Percentiles rank a stretch among this genome's conserved stretches.
phyloP scores from a whole-genome alignment of 192 early-diverging fungal species.

The Coemansia sp. region DNA sequence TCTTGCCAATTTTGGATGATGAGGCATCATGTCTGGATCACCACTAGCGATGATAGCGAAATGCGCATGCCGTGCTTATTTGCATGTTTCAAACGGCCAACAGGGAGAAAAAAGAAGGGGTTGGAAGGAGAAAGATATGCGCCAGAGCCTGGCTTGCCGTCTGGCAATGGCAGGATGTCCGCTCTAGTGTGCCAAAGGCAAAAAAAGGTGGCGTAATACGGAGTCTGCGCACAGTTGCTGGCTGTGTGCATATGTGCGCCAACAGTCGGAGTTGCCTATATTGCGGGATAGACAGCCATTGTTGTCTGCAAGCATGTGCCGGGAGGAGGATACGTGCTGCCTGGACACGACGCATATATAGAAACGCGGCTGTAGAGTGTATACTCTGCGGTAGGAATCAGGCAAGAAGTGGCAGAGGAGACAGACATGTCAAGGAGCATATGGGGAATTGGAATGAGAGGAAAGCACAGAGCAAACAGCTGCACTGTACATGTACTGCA shows the following conservation, averaged over 20 bases:
- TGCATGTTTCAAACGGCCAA: neutral
- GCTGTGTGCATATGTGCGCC: neutral
- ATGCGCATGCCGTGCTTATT: neutral
- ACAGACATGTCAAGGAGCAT: neutral
- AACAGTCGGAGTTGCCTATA: neutral
- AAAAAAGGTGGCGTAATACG: neutral
- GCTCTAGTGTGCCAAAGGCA: neutral
- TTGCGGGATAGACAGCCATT: neutral
- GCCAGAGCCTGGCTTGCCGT: neutral
- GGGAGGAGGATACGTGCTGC: neutral
- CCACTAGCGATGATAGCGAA: too few relatives aligned
- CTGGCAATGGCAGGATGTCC: neutral
- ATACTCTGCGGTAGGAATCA: neutral
- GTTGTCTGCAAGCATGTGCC: neutral
- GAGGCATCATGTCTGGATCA: too few relatives aligned
- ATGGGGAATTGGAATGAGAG: neutral
- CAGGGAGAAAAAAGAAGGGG: neutral
- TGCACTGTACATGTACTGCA: constrained; percentile 2
- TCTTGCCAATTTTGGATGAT: too few relatives aligned
- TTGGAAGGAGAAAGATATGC: neutral
- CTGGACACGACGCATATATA: neutral
- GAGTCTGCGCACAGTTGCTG: neutral
- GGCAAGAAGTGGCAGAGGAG: neutral
- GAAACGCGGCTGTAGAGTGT: neutral
- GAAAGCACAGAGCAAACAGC: neutral